Percentiles rank a stretch among this genome's conserved stretches.
phyloP scores from a whole-genome alignment of 345 rosid genomes.

The Garcia nutans region DNA sequence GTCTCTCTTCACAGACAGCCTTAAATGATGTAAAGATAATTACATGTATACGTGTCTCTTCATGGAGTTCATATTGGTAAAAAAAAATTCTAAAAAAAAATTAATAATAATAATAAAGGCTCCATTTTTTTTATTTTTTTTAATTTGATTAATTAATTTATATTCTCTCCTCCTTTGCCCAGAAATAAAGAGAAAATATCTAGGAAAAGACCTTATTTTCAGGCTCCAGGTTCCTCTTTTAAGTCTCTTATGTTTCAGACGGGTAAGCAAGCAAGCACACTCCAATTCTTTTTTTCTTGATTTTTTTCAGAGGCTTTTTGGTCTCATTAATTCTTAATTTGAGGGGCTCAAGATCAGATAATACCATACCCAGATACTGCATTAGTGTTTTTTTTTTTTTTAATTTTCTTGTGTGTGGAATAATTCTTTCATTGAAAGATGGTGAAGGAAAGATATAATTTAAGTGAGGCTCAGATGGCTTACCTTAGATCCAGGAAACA shows the following conservation, averaged over 20 bases:
- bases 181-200: background rate
- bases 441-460: slow-evolving; percentile 24
- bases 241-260: slow-evolving; percentile 32
- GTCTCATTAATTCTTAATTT: background rate
- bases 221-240: background rate
- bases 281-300: background rate
- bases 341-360: slow-evolving; percentile 11
- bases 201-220: background rate
- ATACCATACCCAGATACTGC: slow-evolving; percentile 13
- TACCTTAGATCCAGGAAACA: slow-evolving; percentile 29
- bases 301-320: background rate
- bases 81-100: background rate
- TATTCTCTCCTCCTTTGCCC: slow-evolving; percentile 10
- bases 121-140: slow-evolving; percentile 1
- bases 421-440: slow-evolving; percentile 16
- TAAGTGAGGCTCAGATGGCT: slow-evolving; percentile 13
- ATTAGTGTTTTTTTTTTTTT: background rate
- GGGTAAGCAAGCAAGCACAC: slow-evolving; percentile 28
- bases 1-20: slow-evolving; percentile 3
- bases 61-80: slow-evolving; percentile 17
- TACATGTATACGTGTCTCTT: slow-evolving; percentile 51
- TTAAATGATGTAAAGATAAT: slow-evolving; percentile 35
- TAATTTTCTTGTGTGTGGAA: slow-evolving; percentile 14
- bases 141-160: no score
- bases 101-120: background rate